Evolutionary conservation across 2,329 filamentous ascomycete species (phyloP).

Genomic region (Harringtonia lauricola): DNA sequence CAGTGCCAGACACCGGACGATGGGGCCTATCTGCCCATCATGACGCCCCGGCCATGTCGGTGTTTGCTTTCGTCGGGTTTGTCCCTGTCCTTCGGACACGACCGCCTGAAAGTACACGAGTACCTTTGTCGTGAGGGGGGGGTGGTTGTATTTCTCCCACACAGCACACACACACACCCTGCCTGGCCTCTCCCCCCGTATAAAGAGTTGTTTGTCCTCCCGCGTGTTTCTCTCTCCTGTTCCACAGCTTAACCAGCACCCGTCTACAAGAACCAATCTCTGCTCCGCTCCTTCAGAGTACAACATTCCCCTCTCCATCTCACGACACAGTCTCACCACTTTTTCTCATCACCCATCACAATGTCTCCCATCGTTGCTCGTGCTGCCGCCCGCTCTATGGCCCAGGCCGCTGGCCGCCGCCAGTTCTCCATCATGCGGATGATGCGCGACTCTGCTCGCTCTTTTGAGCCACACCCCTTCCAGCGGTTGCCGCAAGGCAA

Average conservation of each 20-base stretch:
- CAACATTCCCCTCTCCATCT: not conserved
- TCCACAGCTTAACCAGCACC: slow-evolving; percentile 1
- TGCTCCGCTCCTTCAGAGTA: not conserved
- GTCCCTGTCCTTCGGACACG: not conserved
- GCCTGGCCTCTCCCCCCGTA: not conserved
- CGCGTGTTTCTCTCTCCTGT: not conserved
- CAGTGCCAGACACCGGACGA: not conserved
- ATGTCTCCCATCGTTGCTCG: slow-evolving; percentile 25
- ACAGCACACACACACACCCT: too few species aligned
- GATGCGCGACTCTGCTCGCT: slow-evolving; percentile 23
- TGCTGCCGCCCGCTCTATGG: slow-evolving; percentile 13
- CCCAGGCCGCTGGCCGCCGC: slow-evolving; percentile 13
- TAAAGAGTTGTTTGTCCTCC: not conserved
- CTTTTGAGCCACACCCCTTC: slow-evolving; percentile 27
- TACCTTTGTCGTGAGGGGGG: too few species aligned
- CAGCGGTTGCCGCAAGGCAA: slow-evolving; percentile 21
- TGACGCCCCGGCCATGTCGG: not conserved
- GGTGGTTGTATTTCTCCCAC: not conserved
- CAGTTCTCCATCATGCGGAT: slow-evolving; percentile 24
- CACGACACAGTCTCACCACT: not conserved
- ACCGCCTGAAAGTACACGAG: too few species aligned
- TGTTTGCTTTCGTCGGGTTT: not conserved
- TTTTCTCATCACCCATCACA: slow-evolving; percentile 5
- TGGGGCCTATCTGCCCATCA: not conserved
- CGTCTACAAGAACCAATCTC: not conserved